These are phyloP conservation scores for Carex cristatella DNA, from an alignment of 176 grass and related monocot genomes.

Conservation along the genomic window DNA sequence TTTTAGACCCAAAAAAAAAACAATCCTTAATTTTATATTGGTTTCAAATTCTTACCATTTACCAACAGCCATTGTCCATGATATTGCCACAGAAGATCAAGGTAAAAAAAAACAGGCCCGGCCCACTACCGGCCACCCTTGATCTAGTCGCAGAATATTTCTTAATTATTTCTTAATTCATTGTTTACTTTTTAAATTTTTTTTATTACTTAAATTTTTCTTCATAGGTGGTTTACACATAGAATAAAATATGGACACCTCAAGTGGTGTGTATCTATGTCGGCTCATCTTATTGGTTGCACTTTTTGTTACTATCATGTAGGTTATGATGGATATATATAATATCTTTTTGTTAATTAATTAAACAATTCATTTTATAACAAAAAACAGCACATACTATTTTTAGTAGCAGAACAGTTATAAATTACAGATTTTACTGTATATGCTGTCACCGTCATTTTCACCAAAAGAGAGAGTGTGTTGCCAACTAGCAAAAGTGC, in stretches of 20 bases:
- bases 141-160: background rate
- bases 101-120: background rate
- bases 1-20: no score
- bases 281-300: slow-evolving; percentile 12
- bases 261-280: slow-evolving; percentile 7
- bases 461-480: background rate
- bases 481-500: background rate
- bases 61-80: background rate
- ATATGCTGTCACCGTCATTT: slow-evolving; percentile 4
- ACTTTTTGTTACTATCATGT: slow-evolving; percentile 20
- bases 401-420: background rate
- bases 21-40: background rate
- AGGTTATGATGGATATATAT: background rate
- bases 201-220: slow-evolving; percentile 1
- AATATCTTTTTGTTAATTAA: slow-evolving; percentile 4
- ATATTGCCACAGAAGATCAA: background rate
- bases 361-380: background rate
- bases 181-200: background rate
- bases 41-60: background rate
- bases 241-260: background rate
- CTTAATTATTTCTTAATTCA: background rate
- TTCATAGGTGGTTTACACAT: background rate
- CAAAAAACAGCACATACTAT: background rate
- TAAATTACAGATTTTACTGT: slow-evolving; percentile 4
- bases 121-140: background rate